Conservation (phyloP, 257 asterid genomes). For the Asclepias syriaca region DNA sequence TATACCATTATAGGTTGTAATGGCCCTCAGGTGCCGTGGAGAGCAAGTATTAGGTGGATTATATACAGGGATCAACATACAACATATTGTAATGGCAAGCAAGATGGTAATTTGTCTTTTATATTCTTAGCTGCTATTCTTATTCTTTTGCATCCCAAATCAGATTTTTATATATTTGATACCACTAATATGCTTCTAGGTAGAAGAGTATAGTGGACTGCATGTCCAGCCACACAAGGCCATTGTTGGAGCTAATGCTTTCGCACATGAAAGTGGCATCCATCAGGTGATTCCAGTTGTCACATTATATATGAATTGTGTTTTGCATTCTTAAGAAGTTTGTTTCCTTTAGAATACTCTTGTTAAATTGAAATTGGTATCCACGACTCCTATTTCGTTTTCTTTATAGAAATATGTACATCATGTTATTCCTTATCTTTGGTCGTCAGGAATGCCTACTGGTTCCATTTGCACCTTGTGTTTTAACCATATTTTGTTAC, state of each 20-base stretch:
- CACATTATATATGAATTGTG: background rate
- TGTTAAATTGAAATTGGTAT: background rate
- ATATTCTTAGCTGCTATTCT: constrained; percentile 2
- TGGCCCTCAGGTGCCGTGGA: constrained; percentile 96
- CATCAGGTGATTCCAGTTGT: constrained; percentile 62
- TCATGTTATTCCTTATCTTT: background rate
- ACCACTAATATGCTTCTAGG: constrained; percentile 42
- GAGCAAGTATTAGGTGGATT: constrained; percentile 70
- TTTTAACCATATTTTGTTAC: background rate
- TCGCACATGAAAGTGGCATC: constrained; percentile 99
- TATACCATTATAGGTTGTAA: constrained; percentile 59
- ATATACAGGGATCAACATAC: constrained; percentile 78
- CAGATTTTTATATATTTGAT: constrained; percentile 11
- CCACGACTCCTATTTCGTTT: background rate
- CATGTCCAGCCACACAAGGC: constrained; percentile 97
- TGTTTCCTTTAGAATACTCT: background rate
- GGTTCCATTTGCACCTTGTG: background rate
- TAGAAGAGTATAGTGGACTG: constrained; percentile 89
- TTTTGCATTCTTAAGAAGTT: background rate
- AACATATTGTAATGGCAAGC: constrained; percentile 81
- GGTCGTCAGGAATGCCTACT: too few species aligned
- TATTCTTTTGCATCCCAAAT: constrained; percentile 10
- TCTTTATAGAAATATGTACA: background rate
- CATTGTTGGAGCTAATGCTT: constrained; percentile 97
- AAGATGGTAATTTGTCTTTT: constrained; percentile 57